Conservation (phyloP, 192 early-diverging fungal species). For the Gaertneriomyces sp. region DNA sequence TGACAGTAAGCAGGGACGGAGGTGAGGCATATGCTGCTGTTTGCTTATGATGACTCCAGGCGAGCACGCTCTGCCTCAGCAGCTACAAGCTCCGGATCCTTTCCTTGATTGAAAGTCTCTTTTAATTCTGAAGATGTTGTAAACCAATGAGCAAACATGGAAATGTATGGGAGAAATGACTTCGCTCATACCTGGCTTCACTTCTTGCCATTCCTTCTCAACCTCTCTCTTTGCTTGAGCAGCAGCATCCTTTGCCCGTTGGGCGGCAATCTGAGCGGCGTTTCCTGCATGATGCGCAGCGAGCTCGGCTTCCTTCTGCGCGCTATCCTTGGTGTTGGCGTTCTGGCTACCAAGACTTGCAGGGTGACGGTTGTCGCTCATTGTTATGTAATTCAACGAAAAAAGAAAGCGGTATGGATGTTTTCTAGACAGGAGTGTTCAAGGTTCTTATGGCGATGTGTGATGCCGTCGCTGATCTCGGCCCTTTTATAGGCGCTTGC, state of each 20-base stretch:
- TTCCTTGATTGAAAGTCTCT: conserved; percentile 26
- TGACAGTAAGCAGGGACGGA: no score
- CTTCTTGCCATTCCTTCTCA: conserved; percentile 26
- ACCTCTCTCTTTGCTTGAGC: conserved; percentile 9
- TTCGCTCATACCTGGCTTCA: conserved; percentile 19
- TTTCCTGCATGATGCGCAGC: conserved; percentile 18
- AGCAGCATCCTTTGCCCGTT: conserved; percentile 19
- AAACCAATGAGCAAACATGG: background rate
- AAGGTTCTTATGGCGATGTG: no score
- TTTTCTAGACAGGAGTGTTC: no score
- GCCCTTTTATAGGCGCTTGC: no score
- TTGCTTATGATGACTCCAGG: background rate
- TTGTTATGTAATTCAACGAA: no score
- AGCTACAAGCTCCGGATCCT: conserved; percentile 25
- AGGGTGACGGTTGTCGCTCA: no score
- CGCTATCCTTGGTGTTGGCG: conserved; percentile 3
- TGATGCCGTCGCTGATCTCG: no score
- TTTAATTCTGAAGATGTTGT: conserved; percentile 8
- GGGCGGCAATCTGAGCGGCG: conserved; percentile 13
- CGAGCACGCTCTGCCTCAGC: conserved; percentile 17
- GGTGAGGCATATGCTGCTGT: no score
- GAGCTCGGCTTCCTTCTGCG: conserved; percentile 15
- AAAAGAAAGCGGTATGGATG: no score
- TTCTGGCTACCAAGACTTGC: background rate
- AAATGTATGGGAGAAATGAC: background rate